These are phyloP conservation scores for Furcasterigmium furcatum DNA, from an alignment of 2,329 filamentous ascomycete genomes.

Conservation along the genomic window DNA sequence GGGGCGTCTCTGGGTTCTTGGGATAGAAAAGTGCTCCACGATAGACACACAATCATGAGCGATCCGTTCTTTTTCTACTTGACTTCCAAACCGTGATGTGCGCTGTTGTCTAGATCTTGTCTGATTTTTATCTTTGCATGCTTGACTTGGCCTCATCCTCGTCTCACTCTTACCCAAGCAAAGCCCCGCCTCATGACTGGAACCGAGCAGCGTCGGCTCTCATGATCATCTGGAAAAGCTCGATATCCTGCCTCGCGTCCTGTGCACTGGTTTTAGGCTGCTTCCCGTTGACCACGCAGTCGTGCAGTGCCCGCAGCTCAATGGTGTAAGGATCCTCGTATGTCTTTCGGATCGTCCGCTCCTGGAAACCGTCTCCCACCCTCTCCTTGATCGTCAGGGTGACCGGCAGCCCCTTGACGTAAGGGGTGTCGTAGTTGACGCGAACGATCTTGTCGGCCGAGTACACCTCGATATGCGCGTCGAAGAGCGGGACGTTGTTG, in stretches of 20 bases:
- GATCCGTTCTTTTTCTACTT: too few relatives aligned
- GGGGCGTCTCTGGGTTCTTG: too few relatives aligned
- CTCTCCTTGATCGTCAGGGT: conserved; percentile 42
- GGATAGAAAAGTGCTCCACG: too few relatives aligned
- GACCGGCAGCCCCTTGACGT: conserved; percentile 51
- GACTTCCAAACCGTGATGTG: too few relatives aligned
- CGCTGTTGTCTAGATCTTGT: too few relatives aligned
- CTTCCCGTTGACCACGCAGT: conserved; percentile 15
- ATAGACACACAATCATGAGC: too few relatives aligned
- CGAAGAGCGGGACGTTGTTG: conserved; percentile 48
- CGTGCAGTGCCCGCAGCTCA: conserved; percentile 29
- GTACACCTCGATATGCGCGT: conserved; percentile 51
- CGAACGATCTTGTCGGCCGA: conserved; percentile 49
- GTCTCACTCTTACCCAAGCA: too few relatives aligned
- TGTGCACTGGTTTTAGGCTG: conserved; percentile 20
- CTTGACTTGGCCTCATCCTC: too few relatives aligned
- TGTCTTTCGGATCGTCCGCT: conserved; percentile 33
- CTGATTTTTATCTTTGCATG: too few relatives aligned
- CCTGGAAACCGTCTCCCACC: conserved; percentile 30
- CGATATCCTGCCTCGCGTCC: conserved; percentile 24
- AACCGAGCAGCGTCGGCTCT: too few relatives aligned
- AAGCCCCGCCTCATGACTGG: too few relatives aligned
- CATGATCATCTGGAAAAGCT: conserved; percentile 24
- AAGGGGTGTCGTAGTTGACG: conserved; percentile 54
- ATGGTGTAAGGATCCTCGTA: conserved; percentile 40